Base-by-base conservation (phyloP, 192 early-diverging fungal species). In the Chytriomyces hyalinus region DNA sequence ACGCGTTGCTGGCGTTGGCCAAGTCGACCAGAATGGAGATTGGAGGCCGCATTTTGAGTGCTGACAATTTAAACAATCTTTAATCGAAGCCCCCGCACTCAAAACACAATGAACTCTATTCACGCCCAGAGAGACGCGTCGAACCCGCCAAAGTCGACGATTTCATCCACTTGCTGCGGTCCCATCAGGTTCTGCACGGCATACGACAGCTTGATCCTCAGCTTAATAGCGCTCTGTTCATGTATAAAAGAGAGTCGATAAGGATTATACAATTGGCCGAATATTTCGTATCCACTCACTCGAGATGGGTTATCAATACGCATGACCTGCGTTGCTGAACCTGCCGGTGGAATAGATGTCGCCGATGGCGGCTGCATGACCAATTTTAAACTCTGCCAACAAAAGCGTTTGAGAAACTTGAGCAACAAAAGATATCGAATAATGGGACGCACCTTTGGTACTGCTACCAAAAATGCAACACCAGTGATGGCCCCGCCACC, bases 401-500 rank as follows among this genome's bases (percentile, higher is more conserved):
- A 17, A 3, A 71, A 59, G 43, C 10, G n/a, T 47, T 46, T n/a
- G 43, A 71, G 22, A n/a, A 15, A 10, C 10, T 47, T 47, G 24
- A 82, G 63, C 57, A 71, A 51, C 22, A 63, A 60, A 62, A 70
- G 46, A 80, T 61, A 24, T 57, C 5, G 46, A 24, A 28, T 36
- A 0, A 8, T 22, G 72, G n/a, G 9, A 24, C 36, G 4, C 65
- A 88, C 87, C 83, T 95, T 95, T 26, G 96, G 96, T 13, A 99
- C 97, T 0, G 98, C 98, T 11, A 96, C 96, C 82, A 95, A 89
- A 79, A 99, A 93, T 63, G 87, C 86, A 26, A 98, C 67, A 24
- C 89, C 90, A 20, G 82, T 84, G 48, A 96, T 83, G 4, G 77
- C 44, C 6, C 86, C 87, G 53, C 89, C 87, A 17, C 84, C 65